Percentiles rank a stretch among this genome's conserved stretches.
phyloP scores from a whole-genome alignment of 2,329 filamentous ascomycete species.

The Ceratocystiopsis brevicomis region DNA sequence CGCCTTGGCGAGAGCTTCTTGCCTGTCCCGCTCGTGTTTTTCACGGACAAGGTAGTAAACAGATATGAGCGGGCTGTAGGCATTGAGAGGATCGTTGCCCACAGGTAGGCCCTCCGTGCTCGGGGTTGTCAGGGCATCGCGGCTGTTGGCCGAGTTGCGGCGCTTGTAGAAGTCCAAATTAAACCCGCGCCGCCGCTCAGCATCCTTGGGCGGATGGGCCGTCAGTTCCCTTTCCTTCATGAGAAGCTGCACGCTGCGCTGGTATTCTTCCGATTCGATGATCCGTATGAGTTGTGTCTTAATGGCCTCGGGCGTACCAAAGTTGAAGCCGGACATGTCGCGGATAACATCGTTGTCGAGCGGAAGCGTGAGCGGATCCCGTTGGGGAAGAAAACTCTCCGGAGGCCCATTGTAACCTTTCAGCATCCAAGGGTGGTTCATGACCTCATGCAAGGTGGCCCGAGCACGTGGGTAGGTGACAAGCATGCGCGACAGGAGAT shows the following conservation, averaged over 20 bases:
- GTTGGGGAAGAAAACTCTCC: constrained; percentile 69
- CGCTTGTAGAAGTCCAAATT: constrained; percentile 94
- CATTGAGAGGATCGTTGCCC: constrained; percentile 76
- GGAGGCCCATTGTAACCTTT: constrained; percentile 77
- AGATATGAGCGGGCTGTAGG: constrained; percentile 78
- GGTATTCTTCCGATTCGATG: constrained; percentile 89
- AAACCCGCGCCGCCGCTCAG: constrained; percentile 75
- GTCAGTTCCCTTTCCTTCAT: constrained; percentile 43
- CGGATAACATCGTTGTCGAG: constrained; percentile 68
- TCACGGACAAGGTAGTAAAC: constrained; percentile 94
- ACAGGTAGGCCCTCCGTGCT: constrained; percentile 71
- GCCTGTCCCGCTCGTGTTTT: constrained; percentile 65
- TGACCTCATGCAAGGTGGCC: constrained; percentile 74
- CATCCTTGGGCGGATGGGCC: constrained; percentile 36
- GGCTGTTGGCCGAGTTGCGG: constrained; percentile 71
- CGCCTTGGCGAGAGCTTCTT: constrained; percentile 23
- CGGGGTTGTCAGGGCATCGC: constrained; percentile 68
- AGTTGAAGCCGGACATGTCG: constrained; percentile 97
- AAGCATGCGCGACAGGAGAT: constrained; percentile 84
- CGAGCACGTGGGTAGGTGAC: constrained; percentile 82
- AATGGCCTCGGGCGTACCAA: constrained; percentile 73
- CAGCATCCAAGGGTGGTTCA: constrained; percentile 88
- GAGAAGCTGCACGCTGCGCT: constrained; percentile 55
- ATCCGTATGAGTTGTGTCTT: constrained; percentile 61
- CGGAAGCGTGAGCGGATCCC: constrained; percentile 71